These are phyloP conservation scores for Ciborinia camelliae DNA, from an alignment of 2,329 filamentous ascomycete species.

Conservation along the genomic window DNA sequence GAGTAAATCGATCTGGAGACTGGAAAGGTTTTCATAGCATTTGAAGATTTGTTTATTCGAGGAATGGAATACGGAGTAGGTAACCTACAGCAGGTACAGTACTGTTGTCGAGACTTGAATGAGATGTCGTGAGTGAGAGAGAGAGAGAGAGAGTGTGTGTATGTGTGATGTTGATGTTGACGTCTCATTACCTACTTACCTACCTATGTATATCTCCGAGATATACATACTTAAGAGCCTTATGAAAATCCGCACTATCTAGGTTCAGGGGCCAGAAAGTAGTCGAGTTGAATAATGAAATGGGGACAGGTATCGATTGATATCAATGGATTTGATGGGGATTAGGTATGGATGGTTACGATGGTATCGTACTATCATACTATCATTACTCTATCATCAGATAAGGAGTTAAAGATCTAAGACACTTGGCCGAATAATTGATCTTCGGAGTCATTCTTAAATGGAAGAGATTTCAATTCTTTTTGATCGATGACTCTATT, in stretches of 20 bases:
- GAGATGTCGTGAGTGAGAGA: not conserved
- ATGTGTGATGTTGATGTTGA: not conserved
- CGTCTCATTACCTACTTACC: no score
- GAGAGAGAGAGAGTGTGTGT: no score
- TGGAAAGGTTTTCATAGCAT: not conserved
- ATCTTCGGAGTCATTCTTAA: not conserved
- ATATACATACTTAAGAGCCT: not conserved
- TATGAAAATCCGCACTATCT: not conserved
- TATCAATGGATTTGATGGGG: no score
- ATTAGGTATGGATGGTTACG: not conserved
- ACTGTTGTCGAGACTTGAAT: not conserved
- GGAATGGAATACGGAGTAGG: not conserved
- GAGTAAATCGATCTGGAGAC: not conserved
- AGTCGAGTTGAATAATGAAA: not conserved
- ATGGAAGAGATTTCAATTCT: not conserved
- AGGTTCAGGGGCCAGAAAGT: not conserved
- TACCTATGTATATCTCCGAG: not conserved
- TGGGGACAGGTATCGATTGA: no score
- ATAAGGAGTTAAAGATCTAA: conserved; percentile 7
- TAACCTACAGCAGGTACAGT: no score
- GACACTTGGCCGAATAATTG: conserved; percentile 7
- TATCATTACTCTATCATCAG: no score
- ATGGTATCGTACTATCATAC: no score
- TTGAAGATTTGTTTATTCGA: not conserved
- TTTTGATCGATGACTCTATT: not conserved